Conservation (phyloP, 2,329 filamentous ascomycete species). For the Penicillium sp. region DNA sequence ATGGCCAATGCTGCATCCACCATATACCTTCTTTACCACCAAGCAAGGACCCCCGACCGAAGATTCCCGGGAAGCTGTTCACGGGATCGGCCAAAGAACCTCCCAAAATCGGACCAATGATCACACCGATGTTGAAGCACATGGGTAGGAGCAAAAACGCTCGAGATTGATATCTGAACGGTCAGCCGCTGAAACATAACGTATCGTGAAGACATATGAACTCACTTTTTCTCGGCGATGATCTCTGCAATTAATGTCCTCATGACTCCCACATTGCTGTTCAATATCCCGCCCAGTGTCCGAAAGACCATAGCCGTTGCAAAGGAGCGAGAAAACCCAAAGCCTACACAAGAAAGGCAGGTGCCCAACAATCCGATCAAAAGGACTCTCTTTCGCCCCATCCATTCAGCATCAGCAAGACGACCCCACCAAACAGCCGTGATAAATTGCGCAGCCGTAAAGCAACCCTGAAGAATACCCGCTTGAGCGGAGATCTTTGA, state of each 20-base stretch:
- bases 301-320: slow-evolving; percentile 63
- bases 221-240: slow-evolving; percentile 65
- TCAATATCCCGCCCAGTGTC: slow-evolving; percentile 64
- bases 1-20: slow-evolving; percentile 67
- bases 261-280: slow-evolving; percentile 74
- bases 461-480: slow-evolving; percentile 73
- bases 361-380: slow-evolving; percentile 74
- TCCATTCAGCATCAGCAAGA: slow-evolving; percentile 61
- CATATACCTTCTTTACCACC: slow-evolving; percentile 58
- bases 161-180: slow-evolving; percentile 46
- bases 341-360: slow-evolving; percentile 63
- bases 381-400: slow-evolving; percentile 75
- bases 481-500: slow-evolving; percentile 72
- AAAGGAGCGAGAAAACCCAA: slow-evolving; percentile 68
- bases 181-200: not conserved
- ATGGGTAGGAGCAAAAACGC: slow-evolving; percentile 63
- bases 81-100: slow-evolving; percentile 68
- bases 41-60: slow-evolving; percentile 59
- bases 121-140: slow-evolving; percentile 67
- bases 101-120: slow-evolving; percentile 60
- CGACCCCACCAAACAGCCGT: slow-evolving; percentile 82
- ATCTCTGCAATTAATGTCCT: slow-evolving; percentile 72
- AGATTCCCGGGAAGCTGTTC: slow-evolving; percentile 60
- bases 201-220: not conserved
- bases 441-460: slow-evolving; percentile 77